phyloP scores from a whole-genome alignment of 768 basidiomycete genomes.

The Crassisporium funariophilum region DNA sequence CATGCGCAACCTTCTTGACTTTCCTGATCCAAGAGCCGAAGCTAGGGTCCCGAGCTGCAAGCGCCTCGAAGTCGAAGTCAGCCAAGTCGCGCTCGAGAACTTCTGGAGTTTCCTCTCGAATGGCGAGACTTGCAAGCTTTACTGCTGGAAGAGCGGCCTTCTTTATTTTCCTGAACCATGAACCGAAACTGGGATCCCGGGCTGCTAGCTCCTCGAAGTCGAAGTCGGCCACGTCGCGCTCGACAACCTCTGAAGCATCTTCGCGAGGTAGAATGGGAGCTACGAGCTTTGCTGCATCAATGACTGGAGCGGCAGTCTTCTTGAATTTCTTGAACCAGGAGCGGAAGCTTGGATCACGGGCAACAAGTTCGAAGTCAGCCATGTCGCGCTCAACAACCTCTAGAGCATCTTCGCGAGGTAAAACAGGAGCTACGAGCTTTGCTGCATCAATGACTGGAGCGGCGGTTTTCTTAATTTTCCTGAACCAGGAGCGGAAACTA shows the following conservation, averaged over 20 bases:
- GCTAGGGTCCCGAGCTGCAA: constrained; percentile 5
- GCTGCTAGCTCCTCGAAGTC: constrained; percentile 14
- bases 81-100: neutral
- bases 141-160: neutral
- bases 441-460: constrained; percentile 2
- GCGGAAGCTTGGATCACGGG: constrained; percentile 1
- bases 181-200: constrained; percentile 12
- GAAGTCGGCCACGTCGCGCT: neutral
- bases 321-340: neutral
- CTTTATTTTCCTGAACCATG: constrained; percentile 15
- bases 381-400: neutral
- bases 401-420: constrained; percentile 1
- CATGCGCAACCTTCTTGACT: constrained; percentile 11
- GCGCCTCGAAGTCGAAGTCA: neutral
- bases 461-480: too few species aligned
- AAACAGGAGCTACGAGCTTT: neutral
- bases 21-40: constrained; percentile 8
- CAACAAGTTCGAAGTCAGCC: neutral
- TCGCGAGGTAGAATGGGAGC: neutral
- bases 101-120: neutral
- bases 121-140: too few species aligned
- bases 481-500: too few species aligned
- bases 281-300: neutral
- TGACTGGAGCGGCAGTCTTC: neutral
- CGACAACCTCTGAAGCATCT: neutral